Base-by-base conservation (phyloP, 768 basidiomycete species). In the Mycena vitilis region DNA sequence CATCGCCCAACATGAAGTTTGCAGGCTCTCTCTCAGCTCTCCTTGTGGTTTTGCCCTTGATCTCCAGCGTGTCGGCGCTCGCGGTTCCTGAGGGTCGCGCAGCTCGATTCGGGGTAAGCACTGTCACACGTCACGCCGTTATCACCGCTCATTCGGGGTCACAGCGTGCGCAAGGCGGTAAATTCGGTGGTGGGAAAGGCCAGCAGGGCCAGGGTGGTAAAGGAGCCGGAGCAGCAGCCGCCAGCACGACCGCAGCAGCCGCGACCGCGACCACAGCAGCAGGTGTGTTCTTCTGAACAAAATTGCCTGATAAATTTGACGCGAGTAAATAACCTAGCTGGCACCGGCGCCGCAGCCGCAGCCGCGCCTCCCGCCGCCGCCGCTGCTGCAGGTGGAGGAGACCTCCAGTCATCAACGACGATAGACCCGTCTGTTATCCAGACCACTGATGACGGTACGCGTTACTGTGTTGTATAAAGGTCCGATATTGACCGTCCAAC, bases 1-100 rank as follows among this genome's bases (percentile, higher is more conserved):
- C 73, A 58, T 52, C 73, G 62, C 74, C 74, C 75, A 81, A 73
- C 72, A 89, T 89, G 88, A 88, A 84, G 81, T 83, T 85, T 78
- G 79, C 83, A 48, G 76, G 76, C 62, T 76, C 82, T 65, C 67
- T 84, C 65, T 78, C 82, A 18, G 65, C 82, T 51, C 74, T 85
- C 66, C 70, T 83, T 70, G 70, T 84, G 66, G 71, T 84, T 65
- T 74, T 84, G 49, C 80, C 86, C 54, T 75, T 85, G 53, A 66
- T 82, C 57, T 73, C 81, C 62, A 73, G 76, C 49, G 84, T 79
- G 63, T 60, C 80, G 20, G 76, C 65, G 60, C 66, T 82, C 57
- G 51, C 68, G 13, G 74, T 72, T 30, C 73, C 71, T 30, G 74
- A 73, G 30, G 30, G 30, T 30, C 30, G 30, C 30, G 30, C 30